These are phyloP conservation scores for Globisporangium uncinulatum DNA, from an alignment of 352 stramenopile species.

Conservation along the genomic window DNA sequence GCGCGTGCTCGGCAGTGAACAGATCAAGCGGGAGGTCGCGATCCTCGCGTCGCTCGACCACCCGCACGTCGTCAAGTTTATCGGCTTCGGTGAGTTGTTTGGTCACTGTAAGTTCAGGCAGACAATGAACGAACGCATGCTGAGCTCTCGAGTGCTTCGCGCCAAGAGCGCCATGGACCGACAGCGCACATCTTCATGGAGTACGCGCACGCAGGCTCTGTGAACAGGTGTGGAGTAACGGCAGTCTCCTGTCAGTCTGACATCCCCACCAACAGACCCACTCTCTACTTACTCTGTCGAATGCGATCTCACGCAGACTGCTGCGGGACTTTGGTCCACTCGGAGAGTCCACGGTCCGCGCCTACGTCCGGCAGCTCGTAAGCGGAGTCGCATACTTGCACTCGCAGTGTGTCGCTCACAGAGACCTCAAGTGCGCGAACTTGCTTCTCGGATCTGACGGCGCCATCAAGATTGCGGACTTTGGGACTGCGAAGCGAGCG, in stretches of 20 bases:
- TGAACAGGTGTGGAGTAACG: conserved; percentile 40
- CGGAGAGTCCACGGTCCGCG: conserved; percentile 47
- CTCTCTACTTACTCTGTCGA: neutral
- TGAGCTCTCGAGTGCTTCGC: neutral
- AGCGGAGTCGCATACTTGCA: conserved; percentile 72
- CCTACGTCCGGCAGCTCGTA: conserved; percentile 57
- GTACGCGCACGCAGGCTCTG: conserved; percentile 72
- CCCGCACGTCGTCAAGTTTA: conserved; percentile 53
- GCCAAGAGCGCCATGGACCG: conserved; percentile 41
- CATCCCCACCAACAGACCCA: neutral
- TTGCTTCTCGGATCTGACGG: conserved; percentile 61
- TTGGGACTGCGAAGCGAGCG: conserved; percentile 65
- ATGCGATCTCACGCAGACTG: conserved; percentile 25
- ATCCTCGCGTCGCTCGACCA: conserved; percentile 48
- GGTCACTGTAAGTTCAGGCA: too few relatives aligned
- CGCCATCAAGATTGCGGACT: conserved; percentile 83
- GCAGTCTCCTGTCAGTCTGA: neutral
- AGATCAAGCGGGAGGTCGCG: conserved; percentile 54
- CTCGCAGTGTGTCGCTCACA: conserved; percentile 60
- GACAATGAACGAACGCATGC: neutral
- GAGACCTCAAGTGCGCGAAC: conserved; percentile 88
- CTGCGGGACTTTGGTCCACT: conserved; percentile 80
- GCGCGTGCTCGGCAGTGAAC: conserved; percentile 37
- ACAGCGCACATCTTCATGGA: conserved; percentile 83
- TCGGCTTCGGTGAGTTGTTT: conserved; percentile 39